These are phyloP conservation scores for Alternaria sp. DNA, from an alignment of 2,329 filamentous ascomycete species.

Conservation along the genomic window DNA sequence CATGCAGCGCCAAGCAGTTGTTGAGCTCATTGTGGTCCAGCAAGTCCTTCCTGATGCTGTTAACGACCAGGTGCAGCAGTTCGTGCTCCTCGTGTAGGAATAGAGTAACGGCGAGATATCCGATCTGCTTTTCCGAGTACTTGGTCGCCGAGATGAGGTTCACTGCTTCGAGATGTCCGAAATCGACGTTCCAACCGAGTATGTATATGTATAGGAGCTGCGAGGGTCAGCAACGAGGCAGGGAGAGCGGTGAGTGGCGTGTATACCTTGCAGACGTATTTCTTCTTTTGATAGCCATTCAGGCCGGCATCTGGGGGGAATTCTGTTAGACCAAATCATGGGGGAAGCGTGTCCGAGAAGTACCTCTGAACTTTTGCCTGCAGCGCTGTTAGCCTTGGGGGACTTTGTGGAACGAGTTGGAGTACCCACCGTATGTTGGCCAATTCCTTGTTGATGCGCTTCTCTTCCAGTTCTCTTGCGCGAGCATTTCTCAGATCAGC, in stretches of 20 bases:
- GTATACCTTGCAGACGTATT: conserved; percentile 95
- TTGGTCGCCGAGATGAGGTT: conserved; percentile 96
- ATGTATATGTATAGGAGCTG: conserved; percentile 98
- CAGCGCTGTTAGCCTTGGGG: conserved; percentile 35
- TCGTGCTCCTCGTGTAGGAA: conserved; percentile 98
- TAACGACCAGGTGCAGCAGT: conserved; percentile 93
- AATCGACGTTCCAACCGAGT: conserved; percentile 98
- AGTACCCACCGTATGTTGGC: conserved; percentile 84
- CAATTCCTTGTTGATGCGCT: conserved; percentile 98
- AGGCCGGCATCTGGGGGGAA: conserved; percentile 77
- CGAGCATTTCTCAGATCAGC: conserved; percentile 94
- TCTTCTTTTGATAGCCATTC: conserved; percentile 99
- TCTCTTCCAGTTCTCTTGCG: conserved; percentile 95
- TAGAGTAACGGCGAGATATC: conserved; percentile 95
- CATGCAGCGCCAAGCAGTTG: conserved; percentile 95
- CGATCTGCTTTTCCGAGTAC: conserved; percentile 99
- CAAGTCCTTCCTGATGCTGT: conserved; percentile 96
- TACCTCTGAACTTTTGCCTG: conserved; percentile 92
- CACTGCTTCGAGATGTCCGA: conserved; percentile 96
- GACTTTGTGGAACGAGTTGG: conserved; percentile 10
- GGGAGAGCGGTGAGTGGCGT: neutral
- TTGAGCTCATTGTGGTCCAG: conserved; percentile 96
- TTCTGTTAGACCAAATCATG: conserved; percentile 23
- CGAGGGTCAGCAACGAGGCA: conserved; percentile 14
- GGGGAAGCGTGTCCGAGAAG: neutral